Percentiles rank a stretch among this genome's conserved stretches.
Conservation (phyloP, 768 basidiomycete genomes). For the Chlorophyllum brunneum region DNA sequence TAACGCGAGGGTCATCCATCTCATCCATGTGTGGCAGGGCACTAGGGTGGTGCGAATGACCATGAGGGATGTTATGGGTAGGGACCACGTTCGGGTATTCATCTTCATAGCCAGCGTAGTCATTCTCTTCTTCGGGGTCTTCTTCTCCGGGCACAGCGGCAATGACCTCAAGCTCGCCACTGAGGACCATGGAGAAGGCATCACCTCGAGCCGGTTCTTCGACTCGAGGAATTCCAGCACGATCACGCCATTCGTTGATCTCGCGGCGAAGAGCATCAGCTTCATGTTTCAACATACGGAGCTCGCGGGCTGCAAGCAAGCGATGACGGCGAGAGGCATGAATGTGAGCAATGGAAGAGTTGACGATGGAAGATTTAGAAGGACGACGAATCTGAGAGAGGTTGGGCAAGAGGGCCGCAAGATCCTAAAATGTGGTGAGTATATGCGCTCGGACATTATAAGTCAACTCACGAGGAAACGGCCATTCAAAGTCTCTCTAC, state of each 20-base stretch:
- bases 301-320: conserved; percentile 74
- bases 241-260: conserved; percentile 90
- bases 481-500: conserved; percentile 89
- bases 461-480: conserved; percentile 70
- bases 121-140: conserved; percentile 35
- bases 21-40: conserved; percentile 20
- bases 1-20: conserved; percentile 29
- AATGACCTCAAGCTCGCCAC: conserved; percentile 68
- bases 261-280: conserved; percentile 85
- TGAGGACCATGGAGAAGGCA: conserved; percentile 66
- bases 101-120: conserved; percentile 15
- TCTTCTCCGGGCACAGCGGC: conserved; percentile 44
- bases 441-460: conserved; percentile 3
- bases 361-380: conserved; percentile 95
- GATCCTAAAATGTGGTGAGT: conserved; percentile 51
- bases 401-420: conserved; percentile 88
- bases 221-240: conserved; percentile 63
- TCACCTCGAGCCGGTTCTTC: conserved; percentile 74
- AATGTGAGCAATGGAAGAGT: conserved; percentile 88
- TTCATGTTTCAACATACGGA: conserved; percentile 76
- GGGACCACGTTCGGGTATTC: conserved; percentile 6
- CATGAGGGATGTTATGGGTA: conserved; percentile 1
- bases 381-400: conserved; percentile 89
- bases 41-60: conserved; percentile 11
- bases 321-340: conserved; percentile 81